Evolutionary conservation across 116 monocot species (phyloP), one percentile per base, ranked within the genome.

Genomic region (Posidonia oceanica): DNA sequence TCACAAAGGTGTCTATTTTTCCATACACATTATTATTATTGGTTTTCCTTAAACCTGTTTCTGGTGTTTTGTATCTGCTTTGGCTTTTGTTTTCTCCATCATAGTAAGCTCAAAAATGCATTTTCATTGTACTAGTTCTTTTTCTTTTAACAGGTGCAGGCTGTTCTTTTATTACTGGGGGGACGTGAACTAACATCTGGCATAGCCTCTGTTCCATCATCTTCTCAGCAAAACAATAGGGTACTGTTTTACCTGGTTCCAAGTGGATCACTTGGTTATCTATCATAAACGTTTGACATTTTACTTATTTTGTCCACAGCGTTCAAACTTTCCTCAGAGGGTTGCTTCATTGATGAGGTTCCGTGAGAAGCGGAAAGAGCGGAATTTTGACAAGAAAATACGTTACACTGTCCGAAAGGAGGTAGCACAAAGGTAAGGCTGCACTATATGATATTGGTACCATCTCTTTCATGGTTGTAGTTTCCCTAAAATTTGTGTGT

Each of bases 351-450:
- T 94, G 78, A 87, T 94, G 85, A 79, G 94, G 75, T 90, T 87
- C 65, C 77, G 85, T 22, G 87, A 94, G 79, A 94, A 94, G 79
- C 81, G 94, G 22, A 94, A 94, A 82, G 94, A 90, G 63, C 68
- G 90, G 39, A 90, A 94, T 71, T 94, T 90, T 74, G 87, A 94
- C 59, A 94, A 90, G 80, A 94, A 90, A 68, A 87, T 90, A 20
- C 81, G 90, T 12, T 94, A 90, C 55, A 77, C 69, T 75, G 90
- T 94, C 66, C 81, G 94, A 22, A 90, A 89, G 72, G 94, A 94
- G 83, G 87, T 94, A 42, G 90, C 90, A 1, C 79, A 85, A 3
- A 90, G 94, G 94, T 87, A 76, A 29, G 4, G 7, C 0, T 58
- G 5, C 58, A n/a, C 5, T 2, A 48, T 61, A 36, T 29, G 29